These are phyloP conservation scores for Rhodotorula graminis DNA, from an alignment of 768 basidiomycete species.

Conservation along the genomic window DNA sequence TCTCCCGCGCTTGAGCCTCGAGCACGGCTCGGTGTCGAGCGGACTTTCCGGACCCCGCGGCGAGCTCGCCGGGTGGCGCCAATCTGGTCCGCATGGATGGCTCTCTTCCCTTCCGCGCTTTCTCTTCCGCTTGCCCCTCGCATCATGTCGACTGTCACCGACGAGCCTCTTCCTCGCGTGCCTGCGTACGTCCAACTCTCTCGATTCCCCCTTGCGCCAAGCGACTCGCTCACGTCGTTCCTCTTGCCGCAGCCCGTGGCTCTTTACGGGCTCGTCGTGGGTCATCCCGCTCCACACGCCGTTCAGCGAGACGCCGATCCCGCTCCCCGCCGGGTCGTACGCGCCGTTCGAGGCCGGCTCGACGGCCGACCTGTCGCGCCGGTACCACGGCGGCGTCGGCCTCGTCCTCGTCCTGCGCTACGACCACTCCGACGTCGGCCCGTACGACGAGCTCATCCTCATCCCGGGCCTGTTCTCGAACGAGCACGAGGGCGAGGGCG, in stretches of 20 bases:
- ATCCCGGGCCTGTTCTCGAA: constrained; percentile 19
- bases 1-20: no score
- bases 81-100: no score
- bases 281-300: constrained; percentile 22
- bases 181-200: no score
- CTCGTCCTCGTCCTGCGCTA: constrained; percentile 21
- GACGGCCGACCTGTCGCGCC: neutral
- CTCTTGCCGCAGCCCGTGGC: constrained; percentile 14
- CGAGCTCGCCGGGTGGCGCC: no score
- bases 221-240: no score
- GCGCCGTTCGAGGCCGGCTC: constrained; percentile 5
- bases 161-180: no score
- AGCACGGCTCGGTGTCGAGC: no score
- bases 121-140: no score
- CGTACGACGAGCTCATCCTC: constrained; percentile 26
- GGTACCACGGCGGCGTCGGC: constrained; percentile 21
- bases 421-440: neutral
- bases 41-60: no score
- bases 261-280: constrained; percentile 16
- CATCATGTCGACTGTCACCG: no score
- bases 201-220: no score
- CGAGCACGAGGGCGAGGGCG: neutral
- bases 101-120: no score
- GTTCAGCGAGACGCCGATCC: constrained; percentile 10
- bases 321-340: constrained; percentile 4